Percentiles rank a stretch among this genome's conserved stretches.
Conservation (phyloP, 306 rosid species). For the Erythrophleum fordii region DNA sequence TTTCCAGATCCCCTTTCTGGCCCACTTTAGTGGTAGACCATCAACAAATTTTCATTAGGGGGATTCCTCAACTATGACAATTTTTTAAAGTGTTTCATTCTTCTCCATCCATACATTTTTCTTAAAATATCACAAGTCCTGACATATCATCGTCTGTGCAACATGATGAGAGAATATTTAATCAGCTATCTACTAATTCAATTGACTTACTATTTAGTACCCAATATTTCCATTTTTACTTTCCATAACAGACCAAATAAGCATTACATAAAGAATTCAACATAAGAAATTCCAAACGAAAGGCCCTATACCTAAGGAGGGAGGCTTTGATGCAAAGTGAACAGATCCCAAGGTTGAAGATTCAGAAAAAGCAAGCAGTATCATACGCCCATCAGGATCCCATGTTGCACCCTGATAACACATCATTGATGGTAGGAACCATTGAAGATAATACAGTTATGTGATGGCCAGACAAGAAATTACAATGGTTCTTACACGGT, state of each 20-base stretch:
- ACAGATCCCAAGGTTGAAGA: constrained; percentile 89
- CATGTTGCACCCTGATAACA: constrained; percentile 83
- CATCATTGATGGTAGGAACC: constrained; percentile 30
- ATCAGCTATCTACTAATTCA: not conserved
- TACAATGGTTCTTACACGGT: not conserved
- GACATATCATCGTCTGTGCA: not conserved
- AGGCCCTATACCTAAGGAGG: constrained; percentile 69
- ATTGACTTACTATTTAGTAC: constrained; percentile 9
- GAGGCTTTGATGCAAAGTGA: constrained; percentile 98
- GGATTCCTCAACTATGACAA: not conserved
- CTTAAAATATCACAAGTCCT: not conserved
- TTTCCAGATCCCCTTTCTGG: not conserved
- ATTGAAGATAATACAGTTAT: constrained; percentile 18
- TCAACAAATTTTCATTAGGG: not conserved
- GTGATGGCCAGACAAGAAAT: constrained; percentile 16
- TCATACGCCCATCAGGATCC: constrained; percentile 97
- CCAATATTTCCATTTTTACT: constrained; percentile 4
- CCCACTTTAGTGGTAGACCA: constrained; percentile 17
- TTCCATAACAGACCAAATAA: constrained; percentile 21
- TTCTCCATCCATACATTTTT: not conserved
- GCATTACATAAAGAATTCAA: constrained; percentile 26
- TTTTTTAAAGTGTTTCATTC: not conserved
- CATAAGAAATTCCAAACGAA: constrained; percentile 35
- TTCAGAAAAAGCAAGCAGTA: constrained; percentile 83
- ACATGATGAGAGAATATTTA: not conserved